These are phyloP conservation scores for Chionographis japonica DNA, from an alignment of 106 monocot species.

Conservation along the genomic window DNA sequence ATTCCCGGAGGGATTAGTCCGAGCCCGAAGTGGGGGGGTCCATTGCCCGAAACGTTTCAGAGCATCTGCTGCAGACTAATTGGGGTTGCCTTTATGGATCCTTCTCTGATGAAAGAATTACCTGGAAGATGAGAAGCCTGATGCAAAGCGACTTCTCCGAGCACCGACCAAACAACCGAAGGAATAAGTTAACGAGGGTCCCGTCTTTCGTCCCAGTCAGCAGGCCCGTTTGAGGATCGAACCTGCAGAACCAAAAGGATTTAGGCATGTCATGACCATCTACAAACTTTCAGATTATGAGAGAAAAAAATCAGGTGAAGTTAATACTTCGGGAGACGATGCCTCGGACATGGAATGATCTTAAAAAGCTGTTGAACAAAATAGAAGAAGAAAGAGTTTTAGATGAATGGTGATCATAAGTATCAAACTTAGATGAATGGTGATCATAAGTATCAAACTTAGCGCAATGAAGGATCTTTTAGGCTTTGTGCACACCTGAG, in stretches of 20 bases:
- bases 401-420: neutral
- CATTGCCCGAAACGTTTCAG: too few relatives aligned
- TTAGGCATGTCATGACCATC: too few relatives aligned
- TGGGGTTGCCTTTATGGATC: too few relatives aligned
- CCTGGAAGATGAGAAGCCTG: conserved; percentile 70
- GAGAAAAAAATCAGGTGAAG: neutral
- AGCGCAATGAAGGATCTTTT: neutral
- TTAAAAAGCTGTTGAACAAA: conserved; percentile 43
- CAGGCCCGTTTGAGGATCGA: conserved; percentile 67
- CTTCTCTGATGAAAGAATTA: neutral
- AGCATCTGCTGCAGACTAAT: neutral
- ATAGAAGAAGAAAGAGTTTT: neutral
- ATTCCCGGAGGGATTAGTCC: too few relatives aligned
- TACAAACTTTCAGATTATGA: too few relatives aligned
- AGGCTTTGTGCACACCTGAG: conserved; percentile 36
- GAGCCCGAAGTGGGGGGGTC: too few relatives aligned
- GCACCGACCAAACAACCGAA: conserved; percentile 55
- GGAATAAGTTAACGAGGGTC: conserved; percentile 64
- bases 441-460: neutral
- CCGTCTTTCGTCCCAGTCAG: conserved; percentile 70
- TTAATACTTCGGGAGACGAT: conserved; percentile 62
- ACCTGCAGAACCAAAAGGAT: conserved; percentile 23
- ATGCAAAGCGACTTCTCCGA: conserved; percentile 63
- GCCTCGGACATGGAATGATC: conserved; percentile 70
- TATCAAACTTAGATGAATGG: neutral